Percentiles rank a stretch among this genome's conserved stretches.
phyloP scores from a whole-genome alignment of 192 early-diverging fungal genomes.

The Umbelopsis isabellina region DNA sequence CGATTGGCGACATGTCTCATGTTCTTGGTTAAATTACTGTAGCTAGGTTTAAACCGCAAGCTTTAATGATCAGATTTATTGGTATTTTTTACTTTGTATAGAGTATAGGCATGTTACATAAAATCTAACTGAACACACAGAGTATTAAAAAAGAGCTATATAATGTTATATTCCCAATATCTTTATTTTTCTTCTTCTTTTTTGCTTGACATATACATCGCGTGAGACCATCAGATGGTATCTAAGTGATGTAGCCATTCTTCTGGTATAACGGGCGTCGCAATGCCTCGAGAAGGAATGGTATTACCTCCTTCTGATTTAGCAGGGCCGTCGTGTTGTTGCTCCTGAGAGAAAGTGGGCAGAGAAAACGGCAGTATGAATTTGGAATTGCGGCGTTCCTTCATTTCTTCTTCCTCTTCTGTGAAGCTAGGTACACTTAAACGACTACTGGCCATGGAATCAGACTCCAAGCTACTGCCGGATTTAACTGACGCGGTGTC shows the following conservation, averaged over 20 bases:
- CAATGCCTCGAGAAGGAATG: conserved; percentile 6
- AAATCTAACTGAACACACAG: too few relatives aligned
- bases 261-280: conserved; percentile 34
- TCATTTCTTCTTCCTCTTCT: conserved; percentile 37
- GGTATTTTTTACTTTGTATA: too few relatives aligned
- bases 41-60: too few relatives aligned
- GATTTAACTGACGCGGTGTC: not conserved
- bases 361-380: conserved; percentile 67
- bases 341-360: conserved; percentile 53
- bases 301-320: conserved; percentile 4
- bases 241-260: conserved; percentile 40
- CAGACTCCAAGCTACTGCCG: not conserved
- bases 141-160: too few relatives aligned
- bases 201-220: too few relatives aligned
- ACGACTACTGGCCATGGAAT: not conserved
- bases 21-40: too few relatives aligned
- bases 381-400: conserved; percentile 49
- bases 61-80: too few relatives aligned
- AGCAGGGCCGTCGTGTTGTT: not conserved
- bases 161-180: too few relatives aligned
- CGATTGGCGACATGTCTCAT: too few relatives aligned
- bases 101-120: too few relatives aligned
- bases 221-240: not conserved
- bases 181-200: too few relatives aligned
- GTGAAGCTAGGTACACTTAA: not conserved